Evolutionary conservation across 768 basidiomycete species (phyloP).

Genomic region (Hirschioporus abietinus): DNA sequence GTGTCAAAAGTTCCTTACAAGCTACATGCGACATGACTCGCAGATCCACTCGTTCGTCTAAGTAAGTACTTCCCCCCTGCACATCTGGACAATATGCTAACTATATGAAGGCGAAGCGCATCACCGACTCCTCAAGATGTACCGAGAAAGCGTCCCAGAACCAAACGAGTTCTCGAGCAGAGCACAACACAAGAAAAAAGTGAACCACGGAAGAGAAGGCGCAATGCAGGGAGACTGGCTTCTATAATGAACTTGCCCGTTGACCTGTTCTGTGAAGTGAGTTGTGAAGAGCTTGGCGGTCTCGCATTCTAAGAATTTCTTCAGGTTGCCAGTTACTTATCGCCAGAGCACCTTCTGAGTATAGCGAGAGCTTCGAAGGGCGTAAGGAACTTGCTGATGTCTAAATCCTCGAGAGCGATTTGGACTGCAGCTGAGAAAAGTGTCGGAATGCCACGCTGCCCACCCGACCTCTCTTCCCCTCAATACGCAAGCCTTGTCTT

Average conservation of each 20-base stretch:
- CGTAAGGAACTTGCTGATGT: neutral
- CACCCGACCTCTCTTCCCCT: neutral
- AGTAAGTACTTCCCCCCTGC: no score
- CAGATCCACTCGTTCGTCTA: no score
- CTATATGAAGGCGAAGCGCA: no score
- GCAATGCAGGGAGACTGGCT: neutral
- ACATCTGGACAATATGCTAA: no score
- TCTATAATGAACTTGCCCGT: neutral
- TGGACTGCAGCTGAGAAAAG: neutral
- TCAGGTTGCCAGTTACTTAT: neutral
- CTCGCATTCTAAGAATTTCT: neutral
- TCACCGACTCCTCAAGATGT: no score
- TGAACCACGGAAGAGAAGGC: neutral
- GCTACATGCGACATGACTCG: no score
- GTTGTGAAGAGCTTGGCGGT: neutral
- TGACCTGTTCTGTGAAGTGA: neutral
- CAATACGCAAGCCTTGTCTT: neutral
- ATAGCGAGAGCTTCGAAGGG: neutral
- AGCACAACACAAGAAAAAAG: neutral
- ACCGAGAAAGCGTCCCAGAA: no score
- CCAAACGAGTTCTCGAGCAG: no score
- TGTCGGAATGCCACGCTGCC: neutral
- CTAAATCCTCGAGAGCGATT: neutral
- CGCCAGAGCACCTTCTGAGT: neutral
- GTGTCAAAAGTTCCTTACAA: no score